Evolutionary conservation across 169 alveolate genomes (phyloP), one percentile per base, ranked within the genome.

Genomic region (Theileria orientalis): DNA sequence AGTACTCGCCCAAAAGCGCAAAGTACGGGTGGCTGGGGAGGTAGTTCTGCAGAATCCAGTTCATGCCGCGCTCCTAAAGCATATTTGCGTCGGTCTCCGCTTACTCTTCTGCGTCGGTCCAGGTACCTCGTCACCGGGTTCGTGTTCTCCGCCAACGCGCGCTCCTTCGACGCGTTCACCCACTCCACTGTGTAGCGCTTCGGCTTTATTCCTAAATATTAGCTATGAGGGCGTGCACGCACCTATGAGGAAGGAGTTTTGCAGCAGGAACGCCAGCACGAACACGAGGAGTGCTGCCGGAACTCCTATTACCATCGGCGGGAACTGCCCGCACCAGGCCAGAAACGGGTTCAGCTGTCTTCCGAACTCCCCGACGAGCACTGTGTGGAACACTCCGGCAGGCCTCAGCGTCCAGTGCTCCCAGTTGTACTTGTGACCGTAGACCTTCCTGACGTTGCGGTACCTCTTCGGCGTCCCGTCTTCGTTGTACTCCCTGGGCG

Each of bases 71-170:
- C 63, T 92, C 96, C 90, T 91, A 86, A 14, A 33, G 42, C n/a
- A 27, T 13, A 30, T 62, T 21, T 5, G 25, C 8, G 14, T 2
- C n/a, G n/a, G 7, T 0, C 2, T 9, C 9, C 13, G 56, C 90
- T 37, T 63, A 83, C 94, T 40, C 90, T 86, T 69, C 95, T 82
- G 44, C 94, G 71, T 13, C 95, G 64, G 84, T 90, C 94, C 35
- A 92, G 87, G 57, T 92, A 92, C 62, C 95, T 84, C 41, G 95
- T 79, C 68, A 90, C 57, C 0, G 96, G 96, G 82, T 92, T 92
- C 44, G 95, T 87, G 85, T 92, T 92, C 67, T 92, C 96, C 42
- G 95, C 95, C 46, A 94, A 52, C 27, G 91, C 96, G 71, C 96
- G 77, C 84, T 91, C 96, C 80, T 91, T 89, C 62, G 76, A 80